Evolutionary conservation across 2,329 filamentous ascomycete species (phyloP).

Genomic region (Clarireedia homoeocarpa): DNA sequence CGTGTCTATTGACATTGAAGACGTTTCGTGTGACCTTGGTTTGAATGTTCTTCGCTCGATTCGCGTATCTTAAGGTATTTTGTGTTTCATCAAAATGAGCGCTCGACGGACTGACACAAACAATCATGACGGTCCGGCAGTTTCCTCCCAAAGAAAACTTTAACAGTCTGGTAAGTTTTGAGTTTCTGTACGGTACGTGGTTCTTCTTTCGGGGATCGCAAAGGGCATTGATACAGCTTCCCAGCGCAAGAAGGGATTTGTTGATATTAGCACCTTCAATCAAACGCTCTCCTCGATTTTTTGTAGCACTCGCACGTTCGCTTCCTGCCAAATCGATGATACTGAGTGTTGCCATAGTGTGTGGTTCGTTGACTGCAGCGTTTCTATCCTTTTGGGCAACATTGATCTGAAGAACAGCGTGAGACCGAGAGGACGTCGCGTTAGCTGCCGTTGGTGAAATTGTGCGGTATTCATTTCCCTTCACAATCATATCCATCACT

Average conservation of each 20-base stretch:
- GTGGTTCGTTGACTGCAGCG: conserved; percentile 83
- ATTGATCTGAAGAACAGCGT: conserved; percentile 96
- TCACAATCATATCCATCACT: conserved; percentile 98
- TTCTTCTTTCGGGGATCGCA: conserved; percentile 88
- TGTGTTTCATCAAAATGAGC: conserved; percentile 97
- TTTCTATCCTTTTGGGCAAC: conserved; percentile 91
- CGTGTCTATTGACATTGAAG: conserved; percentile 97
- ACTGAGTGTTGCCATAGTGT: conserved; percentile 96
- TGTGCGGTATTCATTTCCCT: conserved; percentile 87
- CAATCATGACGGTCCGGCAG: conserved; percentile 99
- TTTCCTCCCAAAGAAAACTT: conserved; percentile 98
- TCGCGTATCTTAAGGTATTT: conserved; percentile 94
- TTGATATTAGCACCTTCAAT: conserved; percentile 98
- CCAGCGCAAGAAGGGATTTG: conserved; percentile 89
- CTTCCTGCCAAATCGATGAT: conserved; percentile 97
- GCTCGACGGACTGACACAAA: conserved; percentile 93
- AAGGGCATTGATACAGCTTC: conserved; percentile 96
- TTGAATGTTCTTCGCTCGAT: conserved; percentile 98
- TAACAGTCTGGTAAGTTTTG: conserved; percentile 86
- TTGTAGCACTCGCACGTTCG: conserved; percentile 90
- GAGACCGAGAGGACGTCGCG: conserved; percentile 92
- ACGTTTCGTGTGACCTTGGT: conserved; percentile 99
- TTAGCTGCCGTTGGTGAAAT: conserved; percentile 97
- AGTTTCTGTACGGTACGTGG: conserved; percentile 95
- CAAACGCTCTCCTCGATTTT: conserved; percentile 86